phyloP scores from a whole-genome alignment of 345 rosid genomes.

The Salix arbutifolia region DNA sequence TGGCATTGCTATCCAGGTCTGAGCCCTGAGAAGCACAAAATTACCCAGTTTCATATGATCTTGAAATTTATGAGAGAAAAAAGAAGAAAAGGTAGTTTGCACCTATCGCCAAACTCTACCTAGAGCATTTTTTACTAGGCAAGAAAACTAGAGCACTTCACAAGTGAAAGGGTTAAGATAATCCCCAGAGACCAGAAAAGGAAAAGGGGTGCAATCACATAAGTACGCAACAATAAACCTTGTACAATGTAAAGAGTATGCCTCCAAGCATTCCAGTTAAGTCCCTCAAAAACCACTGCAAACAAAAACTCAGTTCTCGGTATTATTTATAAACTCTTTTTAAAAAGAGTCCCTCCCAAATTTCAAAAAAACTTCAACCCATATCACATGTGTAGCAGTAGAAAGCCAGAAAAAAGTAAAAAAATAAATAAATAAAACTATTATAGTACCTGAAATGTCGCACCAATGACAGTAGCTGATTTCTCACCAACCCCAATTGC shows the following conservation, averaged over 20 bases:
- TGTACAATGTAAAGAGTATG: conserved; percentile 85
- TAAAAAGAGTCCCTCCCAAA: background rate
- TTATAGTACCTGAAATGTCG: conserved; percentile 75
- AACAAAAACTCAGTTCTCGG: background rate
- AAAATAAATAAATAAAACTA: background rate
- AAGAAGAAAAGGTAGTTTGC: background rate
- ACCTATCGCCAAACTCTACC: background rate
- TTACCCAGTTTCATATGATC: background rate
- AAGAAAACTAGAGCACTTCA: background rate
- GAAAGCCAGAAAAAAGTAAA: background rate
- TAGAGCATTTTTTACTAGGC: too few species aligned
- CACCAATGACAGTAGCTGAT: conserved; percentile 91
- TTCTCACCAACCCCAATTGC: conserved; percentile 97
- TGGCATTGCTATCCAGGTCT: conserved; percentile 83
- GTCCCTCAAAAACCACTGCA: conserved; percentile 94
- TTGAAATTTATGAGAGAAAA: background rate
- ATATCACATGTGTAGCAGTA: background rate
- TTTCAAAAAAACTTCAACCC: background rate
- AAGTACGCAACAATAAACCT: conserved; percentile 40
- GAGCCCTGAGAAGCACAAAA: conserved; percentile 58
- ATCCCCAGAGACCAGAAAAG: background rate
- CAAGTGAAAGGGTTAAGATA: too few species aligned
- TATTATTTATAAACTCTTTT: background rate
- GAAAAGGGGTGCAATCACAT: background rate
- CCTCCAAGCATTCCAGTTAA: conserved; percentile 98